Conservation (phyloP, 148 eudicot species). For the Vaccinium myrtillus region DNA sequence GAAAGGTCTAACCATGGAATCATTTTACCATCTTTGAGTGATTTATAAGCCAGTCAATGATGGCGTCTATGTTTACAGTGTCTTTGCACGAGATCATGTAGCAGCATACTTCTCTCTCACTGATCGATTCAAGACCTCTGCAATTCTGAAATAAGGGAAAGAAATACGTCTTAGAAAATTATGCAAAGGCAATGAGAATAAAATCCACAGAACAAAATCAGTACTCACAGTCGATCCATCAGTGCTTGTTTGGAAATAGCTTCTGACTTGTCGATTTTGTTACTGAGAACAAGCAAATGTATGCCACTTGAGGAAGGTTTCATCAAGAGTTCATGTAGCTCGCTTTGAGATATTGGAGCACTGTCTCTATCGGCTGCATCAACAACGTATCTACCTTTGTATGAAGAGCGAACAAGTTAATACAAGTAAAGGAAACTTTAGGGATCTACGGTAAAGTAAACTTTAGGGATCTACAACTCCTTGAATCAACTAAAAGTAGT, state of each 20-base stretch:
- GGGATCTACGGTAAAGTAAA: no score
- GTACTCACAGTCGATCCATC: conserved; percentile 48
- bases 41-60: conserved; percentile 81
- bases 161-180: background rate
- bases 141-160: background rate
- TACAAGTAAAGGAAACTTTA: no score
- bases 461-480: no score
- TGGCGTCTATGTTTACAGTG: conserved; percentile 44
- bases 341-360: conserved; percentile 12
- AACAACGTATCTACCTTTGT: conserved; percentile 68
- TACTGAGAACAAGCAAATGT: conserved; percentile 51
- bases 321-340: conserved; percentile 46
- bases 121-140: conserved; percentile 59
- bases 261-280: conserved; percentile 47
- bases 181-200: background rate
- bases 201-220: background rate
- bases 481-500: no score
- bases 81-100: no score
- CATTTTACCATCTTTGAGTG: conserved; percentile 68
- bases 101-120: conserved; percentile 52
- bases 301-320: conserved; percentile 48
- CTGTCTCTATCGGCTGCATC: conserved; percentile 52
- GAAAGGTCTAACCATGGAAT: conserved; percentile 18
- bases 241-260: conserved; percentile 45
- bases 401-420: no score